A percentile compares a stretch with the other conserved stretches of the same genome.
These are phyloP conservation scores for Aspergillus steynii DNA, from an alignment of 495 filamentous ascomycete species.

Conservation along the genomic window DNA sequence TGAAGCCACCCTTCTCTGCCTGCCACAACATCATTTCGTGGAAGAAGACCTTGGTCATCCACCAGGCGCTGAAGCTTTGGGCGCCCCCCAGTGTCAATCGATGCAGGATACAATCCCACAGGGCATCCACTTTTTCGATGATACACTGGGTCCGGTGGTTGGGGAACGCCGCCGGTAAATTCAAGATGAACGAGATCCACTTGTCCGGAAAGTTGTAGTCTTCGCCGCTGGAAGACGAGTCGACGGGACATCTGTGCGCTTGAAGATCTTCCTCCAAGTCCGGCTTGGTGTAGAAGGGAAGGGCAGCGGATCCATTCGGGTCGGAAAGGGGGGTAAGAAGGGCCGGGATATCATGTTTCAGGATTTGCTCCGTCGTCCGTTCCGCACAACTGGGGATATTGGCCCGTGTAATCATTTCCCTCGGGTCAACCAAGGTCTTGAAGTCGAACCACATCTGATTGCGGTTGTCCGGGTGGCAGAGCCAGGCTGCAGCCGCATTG, in stretches of 20 bases:
- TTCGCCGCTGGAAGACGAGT: slow-evolving; percentile 33
- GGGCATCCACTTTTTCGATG: slow-evolving; percentile 43
- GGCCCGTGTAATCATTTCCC: slow-evolving; percentile 45
- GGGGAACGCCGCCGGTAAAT: slow-evolving; percentile 73
- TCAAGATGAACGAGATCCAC: slow-evolving; percentile 80
- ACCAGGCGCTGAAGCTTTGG: slow-evolving; percentile 91
- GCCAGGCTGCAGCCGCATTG: slow-evolving; percentile 49
- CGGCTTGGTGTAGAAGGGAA: slow-evolving; percentile 43
- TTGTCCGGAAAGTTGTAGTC: slow-evolving; percentile 74
- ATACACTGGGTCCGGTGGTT: slow-evolving; percentile 62
- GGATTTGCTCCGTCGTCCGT: slow-evolving; percentile 58
- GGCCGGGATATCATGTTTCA: slow-evolving; percentile 71
- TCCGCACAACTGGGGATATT: slow-evolving; percentile 45
- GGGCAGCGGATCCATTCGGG: slow-evolving; percentile 28
- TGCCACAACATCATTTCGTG: slow-evolving; percentile 94
- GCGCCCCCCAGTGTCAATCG: slow-evolving; percentile 72
- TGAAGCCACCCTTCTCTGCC: slow-evolving; percentile 89
- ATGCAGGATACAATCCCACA: slow-evolving; percentile 49
- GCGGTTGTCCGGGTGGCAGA: slow-evolving; percentile 48
- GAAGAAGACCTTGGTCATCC: slow-evolving; percentile 96
- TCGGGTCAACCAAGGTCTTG: slow-evolving; percentile 74
- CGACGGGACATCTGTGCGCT: slow-evolving; percentile 37
- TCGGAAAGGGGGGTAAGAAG: slow-evolving; percentile 56
- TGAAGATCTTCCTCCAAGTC: slow-evolving; percentile 41
- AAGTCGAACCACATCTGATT: slow-evolving; percentile 92